Evolutionary conservation across 495 filamentous ascomycete species (phyloP).

Genomic region (Cryomyces antarcticus): DNA sequence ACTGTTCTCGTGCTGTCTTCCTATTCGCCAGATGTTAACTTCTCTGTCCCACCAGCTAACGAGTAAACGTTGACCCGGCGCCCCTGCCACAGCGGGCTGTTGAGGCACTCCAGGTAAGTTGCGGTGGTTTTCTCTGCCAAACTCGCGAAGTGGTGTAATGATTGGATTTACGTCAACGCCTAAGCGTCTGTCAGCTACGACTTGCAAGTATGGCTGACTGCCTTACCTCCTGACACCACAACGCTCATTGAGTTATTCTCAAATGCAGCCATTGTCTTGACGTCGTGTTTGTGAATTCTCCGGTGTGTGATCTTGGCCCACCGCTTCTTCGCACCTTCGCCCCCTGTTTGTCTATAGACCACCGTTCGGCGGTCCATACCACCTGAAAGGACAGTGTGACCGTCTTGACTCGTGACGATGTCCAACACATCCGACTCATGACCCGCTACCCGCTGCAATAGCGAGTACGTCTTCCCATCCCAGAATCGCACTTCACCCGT

Average conservation of each 20-base stretch:
- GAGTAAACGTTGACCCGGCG: constrained; percentile 48
- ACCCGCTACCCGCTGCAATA: constrained; percentile 61
- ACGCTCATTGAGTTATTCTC: constrained; percentile 64
- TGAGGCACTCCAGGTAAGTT: constrained; percentile 66
- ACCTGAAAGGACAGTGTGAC: constrained; percentile 68
- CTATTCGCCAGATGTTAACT: constrained; percentile 56
- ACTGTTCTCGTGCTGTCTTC: neutral
- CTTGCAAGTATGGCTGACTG: neutral
- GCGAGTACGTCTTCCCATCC: constrained; percentile 77
- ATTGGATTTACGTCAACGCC: constrained; percentile 72
- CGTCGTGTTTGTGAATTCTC: constrained; percentile 76
- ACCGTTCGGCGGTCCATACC: constrained; percentile 79
- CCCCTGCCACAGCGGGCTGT: constrained; percentile 43
- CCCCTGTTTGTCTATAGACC: constrained; percentile 45
- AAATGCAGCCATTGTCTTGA: constrained; percentile 84
- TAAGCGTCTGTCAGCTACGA: constrained; percentile 14
- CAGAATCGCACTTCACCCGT: constrained; percentile 82
- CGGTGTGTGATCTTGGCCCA: constrained; percentile 76
- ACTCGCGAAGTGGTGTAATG: constrained; percentile 58
- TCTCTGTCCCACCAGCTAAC: constrained; percentile 90
- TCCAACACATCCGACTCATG: constrained; percentile 84
- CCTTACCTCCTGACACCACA: constrained; percentile 73
- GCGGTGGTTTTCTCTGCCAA: constrained; percentile 62
- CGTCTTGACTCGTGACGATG: constrained; percentile 58
- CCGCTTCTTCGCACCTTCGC: constrained; percentile 33